phyloP scores from a whole-genome alignment of 805 yeast genomes.

The Wickerhamomyces canadensis region DNA sequence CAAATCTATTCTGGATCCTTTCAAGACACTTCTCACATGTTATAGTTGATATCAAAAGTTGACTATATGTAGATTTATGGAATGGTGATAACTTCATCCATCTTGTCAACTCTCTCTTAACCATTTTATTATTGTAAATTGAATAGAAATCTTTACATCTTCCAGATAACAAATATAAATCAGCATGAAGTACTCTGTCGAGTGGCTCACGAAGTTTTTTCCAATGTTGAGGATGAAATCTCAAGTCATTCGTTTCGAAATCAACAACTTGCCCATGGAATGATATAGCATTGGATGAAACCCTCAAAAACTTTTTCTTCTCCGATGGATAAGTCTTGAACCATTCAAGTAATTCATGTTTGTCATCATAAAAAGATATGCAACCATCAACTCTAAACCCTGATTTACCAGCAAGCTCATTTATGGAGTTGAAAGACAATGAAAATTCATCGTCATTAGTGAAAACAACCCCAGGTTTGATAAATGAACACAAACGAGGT shows the following conservation, averaged over 20 bases:
- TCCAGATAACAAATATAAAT: neutral
- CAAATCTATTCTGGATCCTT: conserved; percentile 9
- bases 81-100: conserved; percentile 21
- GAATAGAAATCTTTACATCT: conserved; percentile 4
- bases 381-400: no score
- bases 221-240: conserved; percentile 6
- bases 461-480: conserved; percentile 14
- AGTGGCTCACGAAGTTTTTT: neutral
- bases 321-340: neutral
- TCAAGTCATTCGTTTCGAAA: conserved; percentile 16
- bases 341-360: neutral
- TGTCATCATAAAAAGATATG: no score
- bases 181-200: neutral
- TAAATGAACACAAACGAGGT: conserved; percentile 10
- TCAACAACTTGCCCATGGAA: conserved; percentile 16
- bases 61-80: conserved; percentile 3
- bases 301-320: neutral
- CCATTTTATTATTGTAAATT: neutral
- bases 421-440: conserved; percentile 4
- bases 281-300: neutral
- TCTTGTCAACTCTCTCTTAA: conserved; percentile 14
- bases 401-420: no score
- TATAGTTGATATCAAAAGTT: conserved; percentile 3
- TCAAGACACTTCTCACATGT: conserved; percentile 17
- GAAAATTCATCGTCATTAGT: conserved; percentile 4